Base-by-base conservation (phyloP, 805 yeast species). In the Hanseniaspora meyeri region DNA sequence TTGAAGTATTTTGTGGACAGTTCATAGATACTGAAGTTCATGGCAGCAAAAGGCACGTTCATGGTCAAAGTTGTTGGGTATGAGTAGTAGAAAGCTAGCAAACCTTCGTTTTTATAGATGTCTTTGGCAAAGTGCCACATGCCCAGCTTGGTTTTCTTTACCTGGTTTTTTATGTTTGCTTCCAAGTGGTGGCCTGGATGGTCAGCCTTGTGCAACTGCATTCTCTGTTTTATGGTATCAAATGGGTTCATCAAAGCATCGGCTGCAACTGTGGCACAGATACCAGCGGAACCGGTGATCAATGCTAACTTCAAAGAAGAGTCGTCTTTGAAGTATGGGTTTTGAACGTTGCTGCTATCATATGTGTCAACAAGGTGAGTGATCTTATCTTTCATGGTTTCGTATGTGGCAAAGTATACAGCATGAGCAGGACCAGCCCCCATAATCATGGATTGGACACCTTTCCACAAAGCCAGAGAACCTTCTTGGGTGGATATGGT, bases 381-480 rank as follows among this genome's bases (percentile, higher is more conserved):
- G 29, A 73, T 57, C 7, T 63, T 61, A 49, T 69, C 64, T 60
- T 72, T 77, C 39, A 89, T 77, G 51, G 81, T 76, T 70, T 91
- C 98, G 69, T 89, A 93, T 4, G 93, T 95, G n/a, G 90, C 82
- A 68, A 89, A 91, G 70, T 93, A 91, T 7, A 93, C 85, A 3
- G 97, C 97, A 72, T 91, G 98, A 3, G 97, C 97, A 2, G 98
- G 98, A 7, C 98, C 98, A n/a, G 98, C 97, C 40, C 98, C 98
- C 59, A 91, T 66, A 2, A 89, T 82, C 59, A 93, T 95, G 0
- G 96, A 85, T 27, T 88, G 82, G 17, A 91, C 87, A 56, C 98
- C 98, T 65, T 95, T 77, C 95, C 97, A 91, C 32, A 93, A 76
- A 0, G 95, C 86, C 53, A 79, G 66, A 6, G 91, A 85, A 1